A percentile compares a stretch with the other conserved stretches of the same genome.
Evolutionary conservation across 2,329 filamentous ascomycete genomes (phyloP).

Genomic region (Fusarium piperis): DNA sequence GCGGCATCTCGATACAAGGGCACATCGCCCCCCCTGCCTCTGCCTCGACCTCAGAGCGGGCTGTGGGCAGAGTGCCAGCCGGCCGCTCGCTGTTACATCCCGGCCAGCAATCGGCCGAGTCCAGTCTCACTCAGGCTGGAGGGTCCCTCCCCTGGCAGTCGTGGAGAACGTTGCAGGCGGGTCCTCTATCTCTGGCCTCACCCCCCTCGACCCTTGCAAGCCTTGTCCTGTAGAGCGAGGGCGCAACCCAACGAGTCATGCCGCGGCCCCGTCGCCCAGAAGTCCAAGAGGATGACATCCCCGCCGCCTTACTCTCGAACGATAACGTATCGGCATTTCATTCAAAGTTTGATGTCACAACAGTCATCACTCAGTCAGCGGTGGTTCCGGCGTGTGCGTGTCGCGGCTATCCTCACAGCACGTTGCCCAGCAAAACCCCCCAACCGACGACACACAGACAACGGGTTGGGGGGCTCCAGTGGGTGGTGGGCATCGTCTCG

Average conservation of each 20-base stretch:
- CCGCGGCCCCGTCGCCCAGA: neutral
- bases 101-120: constrained; percentile 33
- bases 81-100: constrained; percentile 8
- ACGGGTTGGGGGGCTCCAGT: neutral
- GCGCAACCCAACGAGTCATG: constrained; percentile 28
- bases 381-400: neutral
- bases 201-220: constrained; percentile 18
- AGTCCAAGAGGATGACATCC: constrained; percentile 3
- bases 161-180: constrained; percentile 16
- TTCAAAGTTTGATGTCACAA: neutral
- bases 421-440: neutral
- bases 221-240: constrained; percentile 1
- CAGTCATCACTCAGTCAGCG: neutral
- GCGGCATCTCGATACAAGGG: constrained; percentile 1
- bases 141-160: constrained; percentile 5
- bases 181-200: neutral
- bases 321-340: neutral
- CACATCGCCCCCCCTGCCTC: neutral
- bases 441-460: neutral
- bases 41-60: neutral
- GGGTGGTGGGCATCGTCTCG: constrained; percentile 2
- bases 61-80: neutral
- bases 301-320: constrained; percentile 14
- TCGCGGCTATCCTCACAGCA: neutral
- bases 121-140: neutral